A percentile compares a stretch with the other conserved stretches of the same genome.
phyloP scores from a whole-genome alignment of 768 basidiomycete species.

The Suillus subaureus region DNA sequence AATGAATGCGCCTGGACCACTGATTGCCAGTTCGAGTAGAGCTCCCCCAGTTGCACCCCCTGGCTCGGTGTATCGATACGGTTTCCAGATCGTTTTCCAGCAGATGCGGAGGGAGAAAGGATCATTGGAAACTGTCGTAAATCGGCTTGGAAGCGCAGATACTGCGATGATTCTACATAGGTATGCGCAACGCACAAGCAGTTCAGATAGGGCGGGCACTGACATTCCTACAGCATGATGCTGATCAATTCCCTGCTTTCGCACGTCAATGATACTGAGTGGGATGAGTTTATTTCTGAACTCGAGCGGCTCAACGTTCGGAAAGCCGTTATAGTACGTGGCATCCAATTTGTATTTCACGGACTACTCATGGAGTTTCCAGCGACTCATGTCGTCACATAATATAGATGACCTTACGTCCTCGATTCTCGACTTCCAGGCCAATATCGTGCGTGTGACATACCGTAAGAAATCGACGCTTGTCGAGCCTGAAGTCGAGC shows the following conservation, averaged over 20 bases:
- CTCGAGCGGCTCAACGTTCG: slow-evolving; percentile 77
- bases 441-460: slow-evolving; percentile 76
- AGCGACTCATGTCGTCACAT: slow-evolving; percentile 85
- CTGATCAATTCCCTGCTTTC: slow-evolving; percentile 84
- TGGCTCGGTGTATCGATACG: slow-evolving; percentile 79
- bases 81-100: slow-evolving; percentile 81
- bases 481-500: slow-evolving; percentile 69
- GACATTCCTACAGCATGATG: slow-evolving; percentile 64
- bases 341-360: slow-evolving; percentile 2
- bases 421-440: slow-evolving; percentile 85
- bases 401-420: slow-evolving; percentile 82
- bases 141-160: slow-evolving; percentile 76
- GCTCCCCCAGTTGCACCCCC: slow-evolving; percentile 53
- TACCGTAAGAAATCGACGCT: slow-evolving; percentile 80
- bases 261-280: slow-evolving; percentile 74
- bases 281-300: slow-evolving; percentile 78
- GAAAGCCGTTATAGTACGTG: slow-evolving; percentile 78
- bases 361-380: slow-evolving; percentile 15
- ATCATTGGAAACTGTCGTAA: slow-evolving; percentile 82
- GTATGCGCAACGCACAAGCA: slow-evolving; percentile 35
- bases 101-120: slow-evolving; percentile 76
- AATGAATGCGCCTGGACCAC: slow-evolving; percentile 58
- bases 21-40: slow-evolving; percentile 62
- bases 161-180: slow-evolving; percentile 85
- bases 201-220: background rate